These are phyloP conservation scores for Penicillium arizonense DNA, from an alignment of 495 filamentous ascomycete species.

Conservation along the genomic window DNA sequence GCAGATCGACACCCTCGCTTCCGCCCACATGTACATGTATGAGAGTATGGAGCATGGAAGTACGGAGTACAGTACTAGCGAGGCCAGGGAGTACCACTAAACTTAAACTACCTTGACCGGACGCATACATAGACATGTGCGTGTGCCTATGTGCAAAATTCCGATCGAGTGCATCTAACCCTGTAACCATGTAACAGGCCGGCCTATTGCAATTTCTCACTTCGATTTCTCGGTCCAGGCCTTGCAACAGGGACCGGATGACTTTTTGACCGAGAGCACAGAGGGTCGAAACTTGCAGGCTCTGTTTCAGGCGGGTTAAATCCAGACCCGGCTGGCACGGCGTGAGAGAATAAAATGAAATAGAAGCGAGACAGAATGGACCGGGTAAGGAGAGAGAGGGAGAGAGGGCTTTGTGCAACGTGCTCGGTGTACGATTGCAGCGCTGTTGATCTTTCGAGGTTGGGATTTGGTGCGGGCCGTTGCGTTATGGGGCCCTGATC, in stretches of 20 bases:
- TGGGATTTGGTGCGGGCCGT: background rate
- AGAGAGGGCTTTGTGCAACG: background rate
- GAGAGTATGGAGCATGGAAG: too few relatives aligned
- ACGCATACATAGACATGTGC: background rate
- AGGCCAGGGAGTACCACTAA: too few relatives aligned
- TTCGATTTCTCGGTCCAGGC: background rate
- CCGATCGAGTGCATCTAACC: background rate
- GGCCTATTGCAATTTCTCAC: background rate
- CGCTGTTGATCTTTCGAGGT: too few relatives aligned
- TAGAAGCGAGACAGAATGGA: too few relatives aligned
- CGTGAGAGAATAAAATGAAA: background rate
- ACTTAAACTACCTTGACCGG: too few relatives aligned
- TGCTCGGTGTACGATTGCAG: background rate
- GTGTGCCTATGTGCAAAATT: background rate
- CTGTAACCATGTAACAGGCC: background rate
- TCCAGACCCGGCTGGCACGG: background rate
- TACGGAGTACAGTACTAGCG: too few relatives aligned
- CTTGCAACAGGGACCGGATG: conserved; percentile 9
- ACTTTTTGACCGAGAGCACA: conserved; percentile 2
- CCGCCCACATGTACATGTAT: background rate
- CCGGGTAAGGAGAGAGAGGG: background rate
- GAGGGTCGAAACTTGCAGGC: conserved; percentile 1
- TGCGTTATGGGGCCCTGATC: background rate
- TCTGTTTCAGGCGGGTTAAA: conserved; percentile 3
- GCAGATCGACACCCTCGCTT: conserved; percentile 13